These are phyloP conservation scores for Ogataea saltuana DNA, from an alignment of 805 yeast species.

Conservation along the genomic window DNA sequence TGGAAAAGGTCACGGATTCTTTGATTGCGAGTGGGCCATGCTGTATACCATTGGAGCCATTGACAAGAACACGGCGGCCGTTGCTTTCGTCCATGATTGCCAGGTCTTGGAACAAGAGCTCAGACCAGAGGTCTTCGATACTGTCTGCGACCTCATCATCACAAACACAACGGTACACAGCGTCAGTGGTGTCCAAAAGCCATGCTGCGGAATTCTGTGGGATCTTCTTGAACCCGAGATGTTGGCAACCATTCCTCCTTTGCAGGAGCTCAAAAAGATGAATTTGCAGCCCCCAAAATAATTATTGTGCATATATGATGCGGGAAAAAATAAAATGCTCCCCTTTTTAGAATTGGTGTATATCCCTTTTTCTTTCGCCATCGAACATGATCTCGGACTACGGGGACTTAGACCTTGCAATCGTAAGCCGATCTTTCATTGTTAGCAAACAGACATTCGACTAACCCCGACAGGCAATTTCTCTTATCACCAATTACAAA, in stretches of 20 bases:
- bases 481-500: conserved; percentile 11
- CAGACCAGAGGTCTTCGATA: conserved; percentile 34
- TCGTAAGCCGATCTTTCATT: conserved; percentile 9
- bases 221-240: conserved; percentile 29
- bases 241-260: conserved; percentile 33
- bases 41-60: conserved; percentile 29
- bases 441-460: too few relatives aligned
- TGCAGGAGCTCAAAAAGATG: conserved; percentile 32
- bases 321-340: background rate
- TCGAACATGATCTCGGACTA: conserved; percentile 3
- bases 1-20: conserved; percentile 37
- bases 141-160: conserved; percentile 34
- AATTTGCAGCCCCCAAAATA: conserved; percentile 14
- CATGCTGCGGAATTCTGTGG: conserved; percentile 33
- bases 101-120: conserved; percentile 31
- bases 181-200: conserved; percentile 25
- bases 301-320: background rate
- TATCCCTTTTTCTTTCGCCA: background rate
- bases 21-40: conserved; percentile 37
- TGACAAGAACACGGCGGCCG: conserved; percentile 24
- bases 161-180: conserved; percentile 27
- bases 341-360: conserved; percentile 1
- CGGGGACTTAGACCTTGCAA: conserved; percentile 15
- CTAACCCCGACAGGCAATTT: conserved; percentile 18
- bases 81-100: conserved; percentile 36